Conservation (phyloP, 139 green algal genomes). For the Picochlorum sp. region DNA sequence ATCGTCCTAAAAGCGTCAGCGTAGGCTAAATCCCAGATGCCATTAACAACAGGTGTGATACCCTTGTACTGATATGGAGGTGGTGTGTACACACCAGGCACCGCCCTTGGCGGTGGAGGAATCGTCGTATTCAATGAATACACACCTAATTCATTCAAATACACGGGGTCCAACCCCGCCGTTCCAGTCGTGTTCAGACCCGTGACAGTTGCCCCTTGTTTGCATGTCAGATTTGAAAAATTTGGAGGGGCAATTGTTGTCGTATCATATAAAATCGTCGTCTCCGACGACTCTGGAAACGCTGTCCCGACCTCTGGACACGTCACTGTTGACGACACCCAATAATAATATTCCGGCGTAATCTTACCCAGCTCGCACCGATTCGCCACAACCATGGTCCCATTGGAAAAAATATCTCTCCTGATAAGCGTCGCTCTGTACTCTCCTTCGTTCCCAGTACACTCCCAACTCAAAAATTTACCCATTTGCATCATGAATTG, state of each 20-base stretch:
- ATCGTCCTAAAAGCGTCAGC: neutral
- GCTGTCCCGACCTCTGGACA: neutral
- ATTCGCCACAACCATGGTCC: neutral
- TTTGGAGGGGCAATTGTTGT: neutral
- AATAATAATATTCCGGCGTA: neutral
- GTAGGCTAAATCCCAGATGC: neutral
- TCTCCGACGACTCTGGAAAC: neutral
- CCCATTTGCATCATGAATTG: constrained; percentile 1
- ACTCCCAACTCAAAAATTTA: constrained; percentile 1
- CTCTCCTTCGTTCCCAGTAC: neutral
- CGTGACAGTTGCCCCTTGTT: neutral
- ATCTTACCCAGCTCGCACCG: neutral
- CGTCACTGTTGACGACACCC: neutral
- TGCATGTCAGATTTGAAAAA: neutral
- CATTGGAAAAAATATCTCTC: neutral
- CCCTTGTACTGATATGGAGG: neutral
- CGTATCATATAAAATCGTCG: neutral
- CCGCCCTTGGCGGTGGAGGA: neutral
- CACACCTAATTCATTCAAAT: neutral
- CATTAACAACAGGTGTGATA: neutral
- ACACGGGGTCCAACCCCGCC: neutral
- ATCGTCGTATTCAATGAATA: neutral
- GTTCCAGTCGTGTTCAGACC: neutral
- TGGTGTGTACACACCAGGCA: neutral
- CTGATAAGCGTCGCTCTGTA: neutral